Percentiles rank a stretch among this genome's conserved stretches.
Conservation (phyloP, 345 rosid species). For the Camelina sativa region DNA sequence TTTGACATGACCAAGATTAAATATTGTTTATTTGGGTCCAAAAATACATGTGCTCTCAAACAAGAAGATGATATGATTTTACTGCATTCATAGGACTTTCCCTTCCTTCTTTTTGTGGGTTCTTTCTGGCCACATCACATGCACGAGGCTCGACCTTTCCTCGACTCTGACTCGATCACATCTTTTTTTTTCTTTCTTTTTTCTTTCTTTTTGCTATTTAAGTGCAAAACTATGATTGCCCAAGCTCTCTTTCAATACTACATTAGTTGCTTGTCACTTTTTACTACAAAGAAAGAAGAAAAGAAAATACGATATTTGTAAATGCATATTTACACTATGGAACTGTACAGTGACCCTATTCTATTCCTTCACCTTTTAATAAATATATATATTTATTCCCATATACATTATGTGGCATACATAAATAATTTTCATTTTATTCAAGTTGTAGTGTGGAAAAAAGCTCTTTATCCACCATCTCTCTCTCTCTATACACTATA, state of each 20-base stretch:
- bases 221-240: constrained; percentile 31
- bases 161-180: constrained; percentile 21
- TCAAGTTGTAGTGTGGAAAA: constrained; percentile 43
- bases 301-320: not conserved
- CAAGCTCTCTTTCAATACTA: constrained; percentile 22
- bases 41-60: constrained; percentile 20
- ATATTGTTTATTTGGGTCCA: not conserved
- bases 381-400: constrained; percentile 24
- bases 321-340: constrained; percentile 21
- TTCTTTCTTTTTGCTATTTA: constrained; percentile 38
- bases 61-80: constrained; percentile 1
- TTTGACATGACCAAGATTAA: not conserved
- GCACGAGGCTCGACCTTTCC: constrained; percentile 35
- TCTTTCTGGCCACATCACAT: constrained; percentile 39
- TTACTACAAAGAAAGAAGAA: not conserved
- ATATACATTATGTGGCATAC: constrained; percentile 41
- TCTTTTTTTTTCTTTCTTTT: constrained; percentile 3
- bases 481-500: constrained; percentile 31
- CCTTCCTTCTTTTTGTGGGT: constrained; percentile 22
- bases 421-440: constrained; percentile 28
- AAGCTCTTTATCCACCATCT: constrained; percentile 44
- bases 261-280: constrained; percentile 15
- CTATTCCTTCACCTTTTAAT: constrained; percentile 39
- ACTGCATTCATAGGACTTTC: constrained; percentile 19
- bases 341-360: constrained; percentile 25